Conservation (phyloP, 2,329 filamentous ascomycete species). For the Thielaviopsis musarum region DNA sequence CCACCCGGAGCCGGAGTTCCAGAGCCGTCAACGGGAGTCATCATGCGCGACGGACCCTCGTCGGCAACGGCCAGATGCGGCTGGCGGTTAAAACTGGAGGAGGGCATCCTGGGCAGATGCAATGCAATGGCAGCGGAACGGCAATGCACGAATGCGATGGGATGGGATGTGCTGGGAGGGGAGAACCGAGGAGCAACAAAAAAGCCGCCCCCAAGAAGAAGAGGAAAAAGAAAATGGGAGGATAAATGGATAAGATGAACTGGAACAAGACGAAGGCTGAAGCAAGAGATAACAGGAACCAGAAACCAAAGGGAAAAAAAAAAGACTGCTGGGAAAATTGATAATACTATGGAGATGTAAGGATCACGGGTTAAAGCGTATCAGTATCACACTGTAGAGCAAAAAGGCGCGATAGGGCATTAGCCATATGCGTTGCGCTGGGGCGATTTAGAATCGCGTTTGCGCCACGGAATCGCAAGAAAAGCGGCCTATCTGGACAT, state of each 20-base stretch:
- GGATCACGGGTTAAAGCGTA: not conserved
- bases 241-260: not conserved
- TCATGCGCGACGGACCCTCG: conserved; percentile 36
- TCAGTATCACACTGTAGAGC: conserved; percentile 7
- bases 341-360: not conserved
- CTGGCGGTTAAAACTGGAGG: conserved; percentile 4
- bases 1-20: conserved; percentile 7
- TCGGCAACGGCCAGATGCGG: conserved; percentile 22
- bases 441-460: conserved; percentile 10
- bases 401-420: conserved; percentile 5
- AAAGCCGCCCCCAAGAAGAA: not conserved
- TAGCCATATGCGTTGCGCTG: conserved; percentile 3
- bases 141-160: not conserved
- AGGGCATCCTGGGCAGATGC: not conserved
- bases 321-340: not conserved
- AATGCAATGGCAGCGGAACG: not conserved
- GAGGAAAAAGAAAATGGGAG: not conserved
- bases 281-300: not conserved
- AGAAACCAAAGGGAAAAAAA: not conserved
- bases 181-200: not conserved
- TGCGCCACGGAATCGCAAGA: conserved; percentile 2
- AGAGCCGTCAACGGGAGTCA: conserved; percentile 33
- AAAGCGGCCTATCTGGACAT: conserved; percentile 6
- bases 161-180: not conserved
- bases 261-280: not conserved